Evolutionary conservation across 2,329 filamentous ascomycete genomes (phyloP), one percentile per base, ranked within the genome.

Genomic region (Massarina eburnea): DNA sequence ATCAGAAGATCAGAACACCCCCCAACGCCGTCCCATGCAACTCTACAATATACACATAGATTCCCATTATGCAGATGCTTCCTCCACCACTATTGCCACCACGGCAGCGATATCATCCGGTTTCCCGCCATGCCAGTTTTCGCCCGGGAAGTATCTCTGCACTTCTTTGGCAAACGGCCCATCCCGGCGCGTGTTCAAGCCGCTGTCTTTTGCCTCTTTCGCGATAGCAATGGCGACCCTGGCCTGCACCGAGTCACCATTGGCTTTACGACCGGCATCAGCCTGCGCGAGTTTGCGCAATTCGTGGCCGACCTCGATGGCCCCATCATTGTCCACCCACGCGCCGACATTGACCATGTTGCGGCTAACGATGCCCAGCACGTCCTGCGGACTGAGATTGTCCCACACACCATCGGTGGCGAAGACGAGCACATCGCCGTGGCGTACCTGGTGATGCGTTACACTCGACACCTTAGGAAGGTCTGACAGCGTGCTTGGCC

Each of bases 321-420:
- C 59, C 41, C 63, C 62, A 37, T 67, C 60, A 1, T 80, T 81
- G 57, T 79, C 78, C 17, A 80, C 75, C 91, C 91, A 96, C 0
- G 89, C 91, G 3, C 86, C 86, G 3, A 78, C 76, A 12, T 79
- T 75, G 26, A 84, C 77, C 90, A 99, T 95, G 21, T 84, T 77
- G 39, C 80, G 78, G 55, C 86, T 92, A 20, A 92, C 84, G 41
- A 95, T 83, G 48, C 84, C 82, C 10, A 99, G 79, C 22, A 95
- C 86, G 56, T 99, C 91, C 63, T 95, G 88, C 61, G 91, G 88
- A 63, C 89, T 94, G 24, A 99, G 78, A 60, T 99, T 99, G 70
- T 99, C 94, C 81, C 94, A 94, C 4, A 97, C 87, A 3, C 94
- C 94, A 70, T 99, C 94, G 1, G 91, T 96, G 1, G 91, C 94